Evolutionary conservation across 495 filamentous ascomycete species (phyloP).

Genomic region (Parathielavia appendiculata): DNA sequence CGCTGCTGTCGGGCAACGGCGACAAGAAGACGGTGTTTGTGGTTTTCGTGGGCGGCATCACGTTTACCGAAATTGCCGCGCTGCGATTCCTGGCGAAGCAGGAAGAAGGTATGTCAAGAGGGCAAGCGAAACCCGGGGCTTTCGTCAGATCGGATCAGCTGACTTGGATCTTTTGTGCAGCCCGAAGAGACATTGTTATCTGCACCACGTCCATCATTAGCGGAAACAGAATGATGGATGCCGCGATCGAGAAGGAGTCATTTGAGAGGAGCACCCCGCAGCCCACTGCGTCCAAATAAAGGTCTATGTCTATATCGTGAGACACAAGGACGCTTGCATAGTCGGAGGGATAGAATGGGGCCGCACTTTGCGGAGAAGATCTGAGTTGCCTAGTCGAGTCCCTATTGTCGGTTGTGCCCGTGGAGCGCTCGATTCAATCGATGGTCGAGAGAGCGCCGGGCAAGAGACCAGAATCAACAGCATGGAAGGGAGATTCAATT

Average conservation of each 20-base stretch:
- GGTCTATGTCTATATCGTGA: background rate
- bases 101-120: constrained; percentile 60
- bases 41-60: constrained; percentile 91
- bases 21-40: constrained; percentile 83
- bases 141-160: background rate
- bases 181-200: constrained; percentile 75
- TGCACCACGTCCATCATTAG: constrained; percentile 87
- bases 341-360: background rate
- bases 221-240: constrained; percentile 84
- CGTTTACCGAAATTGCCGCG: constrained; percentile 92
- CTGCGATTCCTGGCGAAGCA: constrained; percentile 82
- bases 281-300: background rate
- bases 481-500: no score
- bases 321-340: background rate
- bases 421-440: no score
- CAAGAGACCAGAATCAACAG: no score
- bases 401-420: no score
- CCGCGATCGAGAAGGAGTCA: constrained; percentile 67
- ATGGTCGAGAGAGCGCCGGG: no score
- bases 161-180: constrained; percentile 28
- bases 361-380: no score
- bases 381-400: no score
- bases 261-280: constrained; percentile 48
- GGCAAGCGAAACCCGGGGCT: background rate
- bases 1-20: constrained; percentile 67